phyloP scores from a whole-genome alignment of 805 yeast genomes.

The Henningerozyma blattae region DNA sequence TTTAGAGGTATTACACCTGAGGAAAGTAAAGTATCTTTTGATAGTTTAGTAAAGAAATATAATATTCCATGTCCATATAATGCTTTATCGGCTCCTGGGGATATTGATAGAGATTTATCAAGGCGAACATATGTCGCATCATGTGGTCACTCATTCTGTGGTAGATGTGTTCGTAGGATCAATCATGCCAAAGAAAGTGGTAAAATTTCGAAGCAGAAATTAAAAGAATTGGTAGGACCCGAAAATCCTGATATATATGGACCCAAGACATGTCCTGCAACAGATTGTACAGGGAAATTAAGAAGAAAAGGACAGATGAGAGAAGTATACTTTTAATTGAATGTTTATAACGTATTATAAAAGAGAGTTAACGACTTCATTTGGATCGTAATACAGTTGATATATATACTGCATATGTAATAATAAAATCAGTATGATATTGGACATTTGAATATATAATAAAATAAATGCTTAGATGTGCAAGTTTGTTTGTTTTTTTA shows the following conservation, averaged over 20 bases:
- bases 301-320: constrained; percentile 38
- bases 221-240: constrained; percentile 19
- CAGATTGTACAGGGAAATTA: constrained; percentile 34
- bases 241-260: constrained; percentile 36
- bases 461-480: too few species aligned
- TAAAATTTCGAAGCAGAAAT: constrained; percentile 14
- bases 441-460: too few species aligned
- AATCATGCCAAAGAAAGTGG: constrained; percentile 26
- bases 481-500: too few species aligned
- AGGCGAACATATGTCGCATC: constrained; percentile 50
- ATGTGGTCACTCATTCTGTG: constrained; percentile 85
- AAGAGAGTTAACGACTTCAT: not conserved
- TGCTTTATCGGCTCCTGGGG: constrained; percentile 36
- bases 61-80: constrained; percentile 56
- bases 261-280: constrained; percentile 47
- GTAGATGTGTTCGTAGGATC: constrained; percentile 67
- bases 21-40: constrained; percentile 18
- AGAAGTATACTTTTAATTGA: constrained; percentile 34
- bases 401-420: too few species aligned
- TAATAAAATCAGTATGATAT: too few species aligned
- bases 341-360: not conserved
- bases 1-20: constrained; percentile 24
- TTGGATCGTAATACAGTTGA: not conserved
- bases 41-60: constrained; percentile 22
- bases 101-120: constrained; percentile 47